Evolutionary conservation across 139 green algal genomes (phyloP).

Genomic region (Picochlorum sp.): DNA sequence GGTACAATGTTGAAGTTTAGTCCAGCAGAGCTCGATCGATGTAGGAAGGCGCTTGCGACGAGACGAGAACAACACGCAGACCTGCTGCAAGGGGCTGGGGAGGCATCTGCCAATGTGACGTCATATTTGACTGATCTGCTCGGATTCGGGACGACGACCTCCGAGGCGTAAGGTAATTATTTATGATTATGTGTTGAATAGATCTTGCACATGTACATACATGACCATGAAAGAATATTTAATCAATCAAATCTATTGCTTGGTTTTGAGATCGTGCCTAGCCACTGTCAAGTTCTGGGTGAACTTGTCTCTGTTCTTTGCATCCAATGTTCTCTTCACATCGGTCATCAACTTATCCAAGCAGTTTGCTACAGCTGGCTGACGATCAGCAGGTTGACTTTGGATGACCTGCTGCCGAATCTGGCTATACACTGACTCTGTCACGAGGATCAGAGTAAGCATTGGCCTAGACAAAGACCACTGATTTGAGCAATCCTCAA

Average conservation of each 20-base stretch:
- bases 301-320: constrained; percentile 97
- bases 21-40: constrained; percentile 31
- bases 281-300: constrained; percentile 94
- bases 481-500: constrained; percentile 97
- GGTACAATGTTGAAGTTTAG: constrained; percentile 45
- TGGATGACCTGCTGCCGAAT: constrained; percentile 63
- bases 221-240: neutral
- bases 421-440: constrained; percentile 64
- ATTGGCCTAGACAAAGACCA: constrained; percentile 93
- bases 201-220: neutral
- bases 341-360: constrained; percentile 91
- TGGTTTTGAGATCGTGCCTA: constrained; percentile 71
- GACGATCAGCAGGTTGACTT: constrained; percentile 53
- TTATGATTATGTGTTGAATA: too few species aligned
- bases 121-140: constrained; percentile 8
- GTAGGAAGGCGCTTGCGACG: constrained; percentile 23
- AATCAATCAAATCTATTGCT: neutral
- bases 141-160: neutral
- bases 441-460: constrained; percentile 92
- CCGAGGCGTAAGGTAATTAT: neutral
- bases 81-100: neutral
- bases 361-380: constrained; percentile 56
- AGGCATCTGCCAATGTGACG: constrained; percentile 7
- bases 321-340: constrained; percentile 77
- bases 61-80: neutral